These are phyloP conservation scores for Boletus rubescentipes DNA, from an alignment of 768 basidiomycete genomes.

Conservation along the genomic window DNA sequence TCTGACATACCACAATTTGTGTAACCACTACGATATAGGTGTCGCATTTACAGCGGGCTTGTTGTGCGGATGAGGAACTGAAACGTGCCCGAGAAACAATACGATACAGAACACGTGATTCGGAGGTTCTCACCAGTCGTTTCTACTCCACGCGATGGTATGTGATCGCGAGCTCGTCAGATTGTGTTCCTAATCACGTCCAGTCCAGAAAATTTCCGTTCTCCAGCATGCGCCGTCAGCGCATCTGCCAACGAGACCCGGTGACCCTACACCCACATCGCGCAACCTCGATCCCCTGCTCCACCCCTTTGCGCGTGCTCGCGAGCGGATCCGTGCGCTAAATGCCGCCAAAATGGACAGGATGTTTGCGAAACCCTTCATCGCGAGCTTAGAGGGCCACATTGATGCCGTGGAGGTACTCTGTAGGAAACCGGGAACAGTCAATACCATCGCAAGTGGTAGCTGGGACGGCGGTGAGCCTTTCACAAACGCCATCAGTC, in stretches of 20 bases:
- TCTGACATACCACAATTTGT: neutral
- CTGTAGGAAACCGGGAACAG: conserved; percentile 65
- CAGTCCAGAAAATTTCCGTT: conserved; percentile 75
- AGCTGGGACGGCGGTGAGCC: conserved; percentile 93
- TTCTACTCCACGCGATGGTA: conserved; percentile 17
- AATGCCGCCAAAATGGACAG: conserved; percentile 97
- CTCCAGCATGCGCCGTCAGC: conserved; percentile 78
- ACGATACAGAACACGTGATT: too few relatives aligned
- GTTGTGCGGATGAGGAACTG: neutral
- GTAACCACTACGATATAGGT: neutral
- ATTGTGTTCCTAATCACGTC: conserved; percentile 3
- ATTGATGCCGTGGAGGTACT: conserved; percentile 91
- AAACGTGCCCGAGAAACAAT: neutral
- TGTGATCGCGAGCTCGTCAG: too few relatives aligned
- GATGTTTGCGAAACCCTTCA: conserved; percentile 97
- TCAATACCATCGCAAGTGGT: conserved; percentile 83
- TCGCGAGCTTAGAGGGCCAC: conserved; percentile 89
- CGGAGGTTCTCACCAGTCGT: conserved; percentile 3
- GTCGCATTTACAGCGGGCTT: neutral
- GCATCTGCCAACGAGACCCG: conserved; percentile 71
- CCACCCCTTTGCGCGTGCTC: conserved; percentile 90
- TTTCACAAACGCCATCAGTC: neutral
- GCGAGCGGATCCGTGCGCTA: conserved; percentile 91
- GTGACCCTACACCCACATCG: conserved; percentile 84
- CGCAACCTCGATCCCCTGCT: conserved; percentile 93